Evolutionary conservation across 2,329 filamentous ascomycete genomes (phyloP), one percentile per base, ranked within the genome.

Genomic region (Pochonia chlamydosporia): DNA sequence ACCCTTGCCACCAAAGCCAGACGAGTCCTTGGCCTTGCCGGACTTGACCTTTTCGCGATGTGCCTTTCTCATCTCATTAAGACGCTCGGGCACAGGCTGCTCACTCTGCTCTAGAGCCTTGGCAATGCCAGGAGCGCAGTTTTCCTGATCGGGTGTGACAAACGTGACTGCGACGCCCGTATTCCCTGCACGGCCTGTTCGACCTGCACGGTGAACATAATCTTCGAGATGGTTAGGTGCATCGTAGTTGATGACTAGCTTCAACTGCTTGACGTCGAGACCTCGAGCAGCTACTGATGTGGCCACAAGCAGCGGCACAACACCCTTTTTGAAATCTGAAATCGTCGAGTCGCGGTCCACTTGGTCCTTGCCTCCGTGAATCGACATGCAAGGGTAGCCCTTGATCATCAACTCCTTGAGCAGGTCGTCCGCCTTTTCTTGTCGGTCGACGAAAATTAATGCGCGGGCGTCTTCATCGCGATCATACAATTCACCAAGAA

Each of bases 281-380:
- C 93, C 93, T 65, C 93, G 87, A 43, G 93, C 93, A 33, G 93
- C 93, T 49, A 99, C 89, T 10, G 92, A 96, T 0, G 93, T 99
- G 10, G 93, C 93, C 60, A 97, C 86, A 61, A 99, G 75, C 48
- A 99, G 86, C 0, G 91, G 91, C 41, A 95, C 81, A 37, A 92
- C 81, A 47, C 93, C 93, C 57, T 84, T 87, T 68, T 95, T 97
- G 76, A 96, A 96, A 63, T 96, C 90, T 35, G 86, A 78, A 56
- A 96, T 95, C 13, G 89, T 92, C 49, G 89, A 92, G 65, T 96
- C 90, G 54, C 91, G 85, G 62, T 96, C 92, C 52, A 92, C 82
- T 63, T 96, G 92, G 61, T 96, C 91, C 62, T 95, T 95, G 50
- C 90, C 90, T 53, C 91, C 91, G 58, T 96, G 91, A 45, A 96